Evolutionary conservation across 129 eudicot species (phyloP).

Genomic region (Flaveria sonorensis): DNA sequence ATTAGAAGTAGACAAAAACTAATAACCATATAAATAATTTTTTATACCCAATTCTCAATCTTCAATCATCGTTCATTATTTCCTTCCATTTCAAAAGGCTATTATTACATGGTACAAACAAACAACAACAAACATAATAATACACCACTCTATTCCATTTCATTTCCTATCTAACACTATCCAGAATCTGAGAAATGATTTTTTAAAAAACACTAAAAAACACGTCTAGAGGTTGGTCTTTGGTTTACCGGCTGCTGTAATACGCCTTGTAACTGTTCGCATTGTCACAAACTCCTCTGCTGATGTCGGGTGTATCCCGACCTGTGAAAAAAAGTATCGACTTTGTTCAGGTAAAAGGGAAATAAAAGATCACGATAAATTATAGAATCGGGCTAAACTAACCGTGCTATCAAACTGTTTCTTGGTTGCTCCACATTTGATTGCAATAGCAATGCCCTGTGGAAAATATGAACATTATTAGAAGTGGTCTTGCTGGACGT

Average conservation of each 20-base stretch:
- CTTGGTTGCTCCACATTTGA: constrained; percentile 98
- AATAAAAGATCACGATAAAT: background rate
- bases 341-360: constrained; percentile 1
- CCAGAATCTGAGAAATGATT: background rate
- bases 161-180: constrained; percentile 5
- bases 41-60: background rate
- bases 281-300: constrained; percentile 97
- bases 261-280: constrained; percentile 74
- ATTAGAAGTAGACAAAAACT: too few relatives aligned
- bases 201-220: background rate
- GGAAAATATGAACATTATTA: constrained; percentile 1
- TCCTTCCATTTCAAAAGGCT: constrained; percentile 6
- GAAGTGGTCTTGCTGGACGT: background rate
- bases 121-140: background rate
- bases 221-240: constrained; percentile 42
- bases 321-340: constrained; percentile 42
- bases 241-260: constrained; percentile 60
- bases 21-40: background rate
- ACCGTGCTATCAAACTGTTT: constrained; percentile 97
- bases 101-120: background rate
- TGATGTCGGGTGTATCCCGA: constrained; percentile 96
- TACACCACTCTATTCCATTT: background rate
- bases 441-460: constrained; percentile 87
- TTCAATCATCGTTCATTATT: constrained; percentile 1
- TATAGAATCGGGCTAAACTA: constrained; percentile 28